phyloP scores from a whole-genome alignment of 805 yeast genomes.

The Metschnikowia continentalis region DNA sequence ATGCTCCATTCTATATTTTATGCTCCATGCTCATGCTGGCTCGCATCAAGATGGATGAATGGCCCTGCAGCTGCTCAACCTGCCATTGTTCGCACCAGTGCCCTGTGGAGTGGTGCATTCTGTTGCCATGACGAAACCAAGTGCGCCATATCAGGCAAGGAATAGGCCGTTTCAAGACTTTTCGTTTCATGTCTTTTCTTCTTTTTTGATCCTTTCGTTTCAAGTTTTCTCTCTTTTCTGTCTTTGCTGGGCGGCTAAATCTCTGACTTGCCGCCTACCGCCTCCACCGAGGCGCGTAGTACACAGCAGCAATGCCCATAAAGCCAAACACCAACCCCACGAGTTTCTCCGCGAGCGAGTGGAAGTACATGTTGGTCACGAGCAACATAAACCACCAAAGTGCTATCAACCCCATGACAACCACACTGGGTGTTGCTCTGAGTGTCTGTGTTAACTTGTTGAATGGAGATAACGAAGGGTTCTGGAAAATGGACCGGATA shows the following conservation, averaged over 20 bases:
- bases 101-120: no score
- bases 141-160: no score
- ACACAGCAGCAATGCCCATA: conserved; percentile 45
- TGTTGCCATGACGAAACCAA: no score
- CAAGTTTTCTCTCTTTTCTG: no score
- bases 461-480: background rate
- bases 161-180: no score
- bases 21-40: no score
- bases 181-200: no score
- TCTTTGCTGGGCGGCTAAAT: background rate
- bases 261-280: background rate
- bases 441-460: background rate
- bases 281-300: conserved; percentile 32
- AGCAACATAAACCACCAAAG: conserved; percentile 87
- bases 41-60: no score
- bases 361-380: conserved; percentile 82
- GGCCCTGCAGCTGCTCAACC: background rate
- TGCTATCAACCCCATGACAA: conserved; percentile 23
- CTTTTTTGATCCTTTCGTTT: no score
- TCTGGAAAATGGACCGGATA: background rate
- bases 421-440: conserved; percentile 19
- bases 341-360: conserved; percentile 69
- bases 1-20: no score
- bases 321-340: conserved; percentile 66
- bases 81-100: background rate